phyloP scores from a whole-genome alignment of 2,329 filamentous ascomycete species.

The Remersonia thermophila region DNA sequence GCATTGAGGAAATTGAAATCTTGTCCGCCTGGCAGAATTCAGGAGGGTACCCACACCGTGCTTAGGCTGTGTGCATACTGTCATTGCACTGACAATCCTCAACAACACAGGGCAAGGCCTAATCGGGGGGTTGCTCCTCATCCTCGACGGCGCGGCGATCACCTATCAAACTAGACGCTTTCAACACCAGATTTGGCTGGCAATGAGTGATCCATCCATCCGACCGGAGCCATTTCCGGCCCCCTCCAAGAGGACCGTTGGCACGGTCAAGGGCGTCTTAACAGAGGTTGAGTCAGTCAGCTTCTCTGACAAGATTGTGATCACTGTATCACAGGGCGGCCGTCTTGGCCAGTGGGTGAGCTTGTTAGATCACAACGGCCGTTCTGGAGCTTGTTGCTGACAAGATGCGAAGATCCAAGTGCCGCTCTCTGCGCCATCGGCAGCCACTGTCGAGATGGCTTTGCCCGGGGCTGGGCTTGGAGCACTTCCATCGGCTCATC shows the following conservation, averaged over 20 bases:
- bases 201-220: slow-evolving; percentile 20
- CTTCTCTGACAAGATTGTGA: slow-evolving; percentile 82
- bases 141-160: neutral
- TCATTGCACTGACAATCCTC: neutral
- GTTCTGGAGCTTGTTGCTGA: slow-evolving; percentile 10
- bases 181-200: neutral
- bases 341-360: slow-evolving; percentile 83
- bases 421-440: slow-evolving; percentile 55
- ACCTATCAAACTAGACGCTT: neutral
- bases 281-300: slow-evolving; percentile 62
- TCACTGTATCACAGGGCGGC: slow-evolving; percentile 80
- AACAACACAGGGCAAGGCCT: neutral
- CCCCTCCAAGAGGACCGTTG: slow-evolving; percentile 44
- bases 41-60: neutral
- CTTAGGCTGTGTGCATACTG: neutral
- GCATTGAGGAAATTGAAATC: slow-evolving; percentile 10
- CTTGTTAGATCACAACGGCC: slow-evolving; percentile 10
- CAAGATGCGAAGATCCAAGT: slow-evolving; percentile 54
- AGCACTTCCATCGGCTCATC: slow-evolving; percentile 63
- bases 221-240: slow-evolving; percentile 55
- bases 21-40: slow-evolving; percentile 19
- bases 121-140: too few relatives aligned
- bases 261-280: slow-evolving; percentile 50
- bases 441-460: slow-evolving; percentile 50
- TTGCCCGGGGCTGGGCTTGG: slow-evolving; percentile 32